phyloP scores from a whole-genome alignment of 1,139 yeast genomes.

The Taphrina populina region DNA sequence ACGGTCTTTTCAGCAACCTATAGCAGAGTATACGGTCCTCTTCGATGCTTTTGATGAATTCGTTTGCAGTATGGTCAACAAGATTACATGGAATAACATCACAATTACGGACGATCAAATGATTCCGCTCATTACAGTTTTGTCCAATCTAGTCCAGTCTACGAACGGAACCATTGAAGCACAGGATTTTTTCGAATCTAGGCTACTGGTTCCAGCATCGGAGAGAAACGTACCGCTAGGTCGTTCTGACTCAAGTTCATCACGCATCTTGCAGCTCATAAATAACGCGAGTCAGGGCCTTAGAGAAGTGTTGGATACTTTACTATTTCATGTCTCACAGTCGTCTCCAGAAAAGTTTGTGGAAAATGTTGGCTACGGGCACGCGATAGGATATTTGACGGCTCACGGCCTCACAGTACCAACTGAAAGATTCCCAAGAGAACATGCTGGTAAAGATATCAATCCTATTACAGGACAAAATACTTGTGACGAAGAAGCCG shows the following conservation, averaged over 20 bases:
- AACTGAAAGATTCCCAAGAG: slow-evolving; percentile 30
- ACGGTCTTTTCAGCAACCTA: background rate
- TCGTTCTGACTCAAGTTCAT: slow-evolving; percentile 31
- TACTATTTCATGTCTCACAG: slow-evolving; percentile 37
- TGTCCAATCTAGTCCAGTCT: slow-evolving; percentile 9
- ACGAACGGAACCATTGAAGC: background rate
- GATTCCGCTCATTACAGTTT: slow-evolving; percentile 19
- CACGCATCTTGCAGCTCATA: slow-evolving; percentile 35
- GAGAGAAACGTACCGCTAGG: slow-evolving; percentile 39
- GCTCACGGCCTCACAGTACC: slow-evolving; percentile 41
- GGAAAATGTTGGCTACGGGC: slow-evolving; percentile 43
- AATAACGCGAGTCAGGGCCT: slow-evolving; percentile 20
- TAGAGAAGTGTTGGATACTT: slow-evolving; percentile 35
- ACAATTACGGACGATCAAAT: slow-evolving; percentile 10
- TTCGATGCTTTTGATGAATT: slow-evolving; percentile 8
- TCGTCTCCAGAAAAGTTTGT: slow-evolving; percentile 38
- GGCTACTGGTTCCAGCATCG: slow-evolving; percentile 26
- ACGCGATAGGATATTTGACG: slow-evolving; percentile 42
- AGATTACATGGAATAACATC: background rate
- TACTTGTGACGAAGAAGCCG: slow-evolving; percentile 35
- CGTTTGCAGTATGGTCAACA: slow-evolving; percentile 3
- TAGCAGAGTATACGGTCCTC: background rate
- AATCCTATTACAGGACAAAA: slow-evolving; percentile 45
- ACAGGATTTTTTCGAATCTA: slow-evolving; percentile 10
- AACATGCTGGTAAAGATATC: slow-evolving; percentile 28